These are phyloP conservation scores for Eragrostis nindensis DNA, from an alignment of 176 grass and related monocot genomes.

Conservation along the genomic window DNA sequence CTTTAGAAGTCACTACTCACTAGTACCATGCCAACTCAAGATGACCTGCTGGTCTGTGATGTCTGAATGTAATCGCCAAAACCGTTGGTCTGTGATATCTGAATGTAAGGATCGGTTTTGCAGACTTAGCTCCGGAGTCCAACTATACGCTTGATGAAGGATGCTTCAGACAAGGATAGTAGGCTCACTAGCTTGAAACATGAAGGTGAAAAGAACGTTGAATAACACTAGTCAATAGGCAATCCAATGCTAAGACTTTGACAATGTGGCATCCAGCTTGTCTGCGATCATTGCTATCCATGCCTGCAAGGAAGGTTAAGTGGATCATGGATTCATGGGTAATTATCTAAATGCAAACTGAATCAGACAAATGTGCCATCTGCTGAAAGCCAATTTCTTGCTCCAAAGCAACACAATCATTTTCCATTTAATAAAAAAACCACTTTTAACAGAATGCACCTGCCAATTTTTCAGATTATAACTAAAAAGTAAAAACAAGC, in stretches of 20 bases:
- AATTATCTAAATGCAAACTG: neutral
- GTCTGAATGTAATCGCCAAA: neutral
- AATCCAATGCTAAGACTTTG: conserved; percentile 40
- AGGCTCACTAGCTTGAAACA: neutral
- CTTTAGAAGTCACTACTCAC: neutral
- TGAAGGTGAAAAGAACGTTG: neutral
- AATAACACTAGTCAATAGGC: conserved; percentile 4
- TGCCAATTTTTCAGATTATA: neutral
- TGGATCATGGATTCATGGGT: conserved; percentile 9
- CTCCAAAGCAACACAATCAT: too few relatives aligned
- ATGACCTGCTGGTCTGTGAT: neutral
- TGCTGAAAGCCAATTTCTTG: neutral
- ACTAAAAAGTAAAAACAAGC: neutral
- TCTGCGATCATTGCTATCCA: conserved; percentile 89
- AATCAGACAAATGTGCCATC: neutral
- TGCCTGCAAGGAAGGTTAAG: conserved; percentile 56
- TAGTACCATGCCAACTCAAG: neutral
- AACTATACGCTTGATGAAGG: neutral
- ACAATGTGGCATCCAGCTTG: conserved; percentile 82
- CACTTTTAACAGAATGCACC: neutral
- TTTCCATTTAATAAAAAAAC: neutral
- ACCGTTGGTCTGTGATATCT: neutral
- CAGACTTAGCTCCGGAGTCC: neutral
- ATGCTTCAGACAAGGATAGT: neutral
- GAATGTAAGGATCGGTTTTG: neutral